Conservation (phyloP, 1,284 basidiomycete genomes). For the Mycena sp. region DNA sequence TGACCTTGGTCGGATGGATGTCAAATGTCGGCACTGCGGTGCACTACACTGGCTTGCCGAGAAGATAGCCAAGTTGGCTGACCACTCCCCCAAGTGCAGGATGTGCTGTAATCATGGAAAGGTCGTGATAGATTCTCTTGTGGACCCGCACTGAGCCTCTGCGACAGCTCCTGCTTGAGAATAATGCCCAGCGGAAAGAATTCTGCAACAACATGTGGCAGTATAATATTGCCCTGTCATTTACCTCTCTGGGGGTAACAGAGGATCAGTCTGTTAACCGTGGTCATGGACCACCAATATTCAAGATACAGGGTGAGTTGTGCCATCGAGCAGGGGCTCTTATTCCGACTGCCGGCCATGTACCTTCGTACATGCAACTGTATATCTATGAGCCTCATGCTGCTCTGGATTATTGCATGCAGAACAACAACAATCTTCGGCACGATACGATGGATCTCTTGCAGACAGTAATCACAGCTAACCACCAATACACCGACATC, state of each 20-base stretch:
- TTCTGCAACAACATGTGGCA: constrained; percentile 26
- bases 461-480: constrained; percentile 34
- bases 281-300: constrained; percentile 23
- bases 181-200: constrained; percentile 23
- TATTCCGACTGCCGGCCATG: constrained; percentile 29
- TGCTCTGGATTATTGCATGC: constrained; percentile 32
- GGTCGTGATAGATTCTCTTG: constrained; percentile 29
- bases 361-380: constrained; percentile 40
- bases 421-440: constrained; percentile 19
- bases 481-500: constrained; percentile 43
- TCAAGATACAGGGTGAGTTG: constrained; percentile 42
- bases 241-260: constrained; percentile 26
- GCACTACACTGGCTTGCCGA: constrained; percentile 39
- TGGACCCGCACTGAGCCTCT: constrained; percentile 32
- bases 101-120: constrained; percentile 40
- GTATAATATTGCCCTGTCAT: constrained; percentile 27
- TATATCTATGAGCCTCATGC: constrained; percentile 42
- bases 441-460: constrained; percentile 38
- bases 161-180: constrained; percentile 29
- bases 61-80: constrained; percentile 19
- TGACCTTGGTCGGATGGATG: constrained; percentile 33
- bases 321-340: constrained; percentile 38
- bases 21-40: constrained; percentile 35
- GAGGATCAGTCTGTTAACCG: constrained; percentile 17
- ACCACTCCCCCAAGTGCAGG: constrained; percentile 31